Evolutionary conservation across 176 grass and related monocot species (phyloP).

Genomic region (Thalia dealbata): DNA sequence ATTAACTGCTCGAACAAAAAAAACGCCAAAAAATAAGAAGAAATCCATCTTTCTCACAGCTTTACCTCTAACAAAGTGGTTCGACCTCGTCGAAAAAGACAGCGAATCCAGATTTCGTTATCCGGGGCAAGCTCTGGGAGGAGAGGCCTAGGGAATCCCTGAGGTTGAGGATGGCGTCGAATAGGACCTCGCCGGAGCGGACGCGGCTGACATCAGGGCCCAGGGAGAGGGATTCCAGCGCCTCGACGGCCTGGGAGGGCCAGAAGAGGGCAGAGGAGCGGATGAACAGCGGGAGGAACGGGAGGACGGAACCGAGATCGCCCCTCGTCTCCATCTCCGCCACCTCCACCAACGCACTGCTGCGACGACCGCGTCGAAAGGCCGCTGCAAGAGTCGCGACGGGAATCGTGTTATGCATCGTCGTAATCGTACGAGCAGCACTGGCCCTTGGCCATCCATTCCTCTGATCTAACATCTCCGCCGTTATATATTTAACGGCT

Average conservation of each 20-base stretch:
- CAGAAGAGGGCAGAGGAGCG: conserved; percentile 39
- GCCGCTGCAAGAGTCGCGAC: no score
- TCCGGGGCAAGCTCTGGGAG: conserved; percentile 20
- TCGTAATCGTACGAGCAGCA: no score
- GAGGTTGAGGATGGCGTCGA: conserved; percentile 64
- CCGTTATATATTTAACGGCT: no score
- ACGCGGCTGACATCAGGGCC: conserved; percentile 78
- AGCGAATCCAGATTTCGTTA: conserved; percentile 36
- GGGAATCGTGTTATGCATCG: no score
- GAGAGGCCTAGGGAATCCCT: conserved; percentile 40
- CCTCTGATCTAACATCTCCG: no score
- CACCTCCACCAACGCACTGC: no score
- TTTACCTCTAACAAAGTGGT: neutral
- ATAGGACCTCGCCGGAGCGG: conserved; percentile 64
- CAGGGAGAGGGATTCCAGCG: conserved; percentile 42
- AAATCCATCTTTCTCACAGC: no score
- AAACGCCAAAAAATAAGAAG: neutral
- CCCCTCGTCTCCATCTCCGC: conserved; percentile 11
- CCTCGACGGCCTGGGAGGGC: conserved; percentile 49
- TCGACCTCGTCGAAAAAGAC: conserved; percentile 75
- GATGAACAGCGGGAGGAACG: conserved; percentile 51
- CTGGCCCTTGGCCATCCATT: no score
- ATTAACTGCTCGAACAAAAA: conserved; percentile 21
- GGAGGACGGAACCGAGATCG: conserved; percentile 43
- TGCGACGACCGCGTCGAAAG: no score